These are phyloP conservation scores for Alternaria incomplexa DNA, from an alignment of 2,329 filamentous ascomycete species.

Conservation along the genomic window DNA sequence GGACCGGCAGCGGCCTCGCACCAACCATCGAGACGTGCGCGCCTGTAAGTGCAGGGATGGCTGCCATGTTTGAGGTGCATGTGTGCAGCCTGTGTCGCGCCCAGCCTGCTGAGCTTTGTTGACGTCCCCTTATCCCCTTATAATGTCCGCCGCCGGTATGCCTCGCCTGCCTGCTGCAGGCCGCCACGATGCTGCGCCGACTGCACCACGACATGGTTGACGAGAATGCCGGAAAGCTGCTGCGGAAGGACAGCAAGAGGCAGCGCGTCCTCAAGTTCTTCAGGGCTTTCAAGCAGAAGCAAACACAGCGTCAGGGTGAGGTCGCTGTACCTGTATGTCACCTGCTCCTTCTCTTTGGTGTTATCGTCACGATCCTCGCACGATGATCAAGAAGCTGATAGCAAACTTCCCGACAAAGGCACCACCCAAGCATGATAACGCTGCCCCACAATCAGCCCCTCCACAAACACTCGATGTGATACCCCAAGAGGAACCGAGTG, in stretches of 20 bases:
- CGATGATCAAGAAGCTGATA: constrained; percentile 24
- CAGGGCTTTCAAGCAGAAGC: constrained; percentile 32
- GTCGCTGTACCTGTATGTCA: constrained; percentile 26
- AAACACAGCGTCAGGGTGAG: constrained; percentile 20
- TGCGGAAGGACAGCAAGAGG: constrained; percentile 38
- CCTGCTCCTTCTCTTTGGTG: background rate
- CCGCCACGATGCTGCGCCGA: constrained; percentile 39
- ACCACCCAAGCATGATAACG: constrained; percentile 10
- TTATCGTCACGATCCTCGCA: background rate
- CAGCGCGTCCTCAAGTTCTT: constrained; percentile 42
- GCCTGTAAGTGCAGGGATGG: constrained; percentile 26
- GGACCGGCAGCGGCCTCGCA: constrained; percentile 21
- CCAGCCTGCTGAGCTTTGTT: constrained; percentile 31
- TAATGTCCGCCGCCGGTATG: constrained; percentile 29
- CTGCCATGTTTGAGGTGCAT: constrained; percentile 40
- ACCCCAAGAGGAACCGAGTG: constrained; percentile 13
- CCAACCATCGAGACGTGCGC: constrained; percentile 22
- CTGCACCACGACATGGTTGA: constrained; percentile 29
- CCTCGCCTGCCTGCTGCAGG: constrained; percentile 15
- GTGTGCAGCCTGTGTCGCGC: constrained; percentile 16
- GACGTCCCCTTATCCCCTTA: constrained; percentile 23
- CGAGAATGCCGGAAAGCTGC: constrained; percentile 24
- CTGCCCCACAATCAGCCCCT: constrained; percentile 15
- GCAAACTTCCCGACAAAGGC: constrained; percentile 21
- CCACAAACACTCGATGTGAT: constrained; percentile 20